Base-by-base conservation (phyloP, 495 filamentous ascomycete species). In the Glutinoglossum americanum region DNA sequence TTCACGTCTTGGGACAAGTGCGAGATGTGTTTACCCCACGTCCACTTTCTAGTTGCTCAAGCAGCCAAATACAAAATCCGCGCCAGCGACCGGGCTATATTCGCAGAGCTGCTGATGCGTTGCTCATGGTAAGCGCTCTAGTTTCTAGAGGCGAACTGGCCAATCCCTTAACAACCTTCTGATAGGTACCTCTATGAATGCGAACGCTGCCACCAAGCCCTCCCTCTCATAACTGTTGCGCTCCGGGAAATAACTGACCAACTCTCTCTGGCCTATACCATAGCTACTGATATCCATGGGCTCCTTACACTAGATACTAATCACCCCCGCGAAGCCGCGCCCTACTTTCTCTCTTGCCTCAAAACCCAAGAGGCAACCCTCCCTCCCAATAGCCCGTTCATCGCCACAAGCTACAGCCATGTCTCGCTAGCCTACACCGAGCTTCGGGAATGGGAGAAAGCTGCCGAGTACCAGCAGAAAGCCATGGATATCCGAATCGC, bases 131-230 rank as follows among this genome's bases (percentile, higher is more conserved):
- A 41, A 15, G 37, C 15, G 13, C 10, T 15, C 15, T 41, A 41
- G 4, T 4, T 41, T 41, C 5, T 3, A 11, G 15, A 11, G 37
- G 37, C 37, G 5, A 57, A 11, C 55, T 63, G 13, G 25, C 3
- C n/a, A n/a, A n/a, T 17, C 27, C 45, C 39, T 9, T 19, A 19
- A 47, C 54, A 45, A 54, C 7, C 0, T 30, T 23, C 27, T 19
- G 17, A 19, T 56, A 67, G 66, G 65, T 68, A 68, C 44, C 57
- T 67, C 0, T 68, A 67, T 32, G 66, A 68, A 59, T 59, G 64
- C 17, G 65, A 66, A 51, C 54, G 53, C 13, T 68, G 64, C 56
- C 55, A 62, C 47, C 56, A 60, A 8, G 65, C 65, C 17, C 54
- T 26, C 30, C 23, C 45, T 11, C 54, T 67, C 45, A 59, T 63